These are phyloP conservation scores for Diospyros lotus DNA, from an alignment of 148 eudicot genomes.

Conservation along the genomic window DNA sequence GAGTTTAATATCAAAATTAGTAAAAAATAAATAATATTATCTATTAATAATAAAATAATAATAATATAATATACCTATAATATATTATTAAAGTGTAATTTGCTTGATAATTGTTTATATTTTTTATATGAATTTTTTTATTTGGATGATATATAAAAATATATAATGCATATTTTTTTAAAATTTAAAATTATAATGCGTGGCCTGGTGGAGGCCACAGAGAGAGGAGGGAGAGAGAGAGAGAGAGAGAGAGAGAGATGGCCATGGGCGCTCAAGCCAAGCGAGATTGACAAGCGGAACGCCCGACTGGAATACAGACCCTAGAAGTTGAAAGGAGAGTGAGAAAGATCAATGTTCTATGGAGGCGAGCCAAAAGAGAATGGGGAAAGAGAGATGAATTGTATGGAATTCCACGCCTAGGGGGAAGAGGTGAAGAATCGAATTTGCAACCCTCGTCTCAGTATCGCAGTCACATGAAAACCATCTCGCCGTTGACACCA, in stretches of 20 bases:
- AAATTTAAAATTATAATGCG: background rate
- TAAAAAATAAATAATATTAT: too few relatives aligned
- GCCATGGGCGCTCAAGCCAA: background rate
- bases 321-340: background rate
- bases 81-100: too few relatives aligned
- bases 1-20: too few relatives aligned
- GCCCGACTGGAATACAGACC: background rate
- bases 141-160: too few relatives aligned
- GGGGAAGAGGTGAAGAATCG: background rate
- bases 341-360: background rate
- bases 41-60: too few relatives aligned
- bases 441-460: background rate
- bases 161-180: too few relatives aligned
- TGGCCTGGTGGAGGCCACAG: background rate
- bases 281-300: background rate
- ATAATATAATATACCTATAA: too few relatives aligned
- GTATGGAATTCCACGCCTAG: constrained; percentile 12
- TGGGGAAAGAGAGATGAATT: background rate
- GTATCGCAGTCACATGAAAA: constrained; percentile 23
- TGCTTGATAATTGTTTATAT: too few relatives aligned
- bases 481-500: constrained; percentile 17
- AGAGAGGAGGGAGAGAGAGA: background rate
- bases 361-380: background rate
- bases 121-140: too few relatives aligned
- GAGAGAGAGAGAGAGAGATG: background rate